Evolutionary conservation across 805 yeast genomes (phyloP).

Genomic region (Limtongozyma cylindracea): DNA sequence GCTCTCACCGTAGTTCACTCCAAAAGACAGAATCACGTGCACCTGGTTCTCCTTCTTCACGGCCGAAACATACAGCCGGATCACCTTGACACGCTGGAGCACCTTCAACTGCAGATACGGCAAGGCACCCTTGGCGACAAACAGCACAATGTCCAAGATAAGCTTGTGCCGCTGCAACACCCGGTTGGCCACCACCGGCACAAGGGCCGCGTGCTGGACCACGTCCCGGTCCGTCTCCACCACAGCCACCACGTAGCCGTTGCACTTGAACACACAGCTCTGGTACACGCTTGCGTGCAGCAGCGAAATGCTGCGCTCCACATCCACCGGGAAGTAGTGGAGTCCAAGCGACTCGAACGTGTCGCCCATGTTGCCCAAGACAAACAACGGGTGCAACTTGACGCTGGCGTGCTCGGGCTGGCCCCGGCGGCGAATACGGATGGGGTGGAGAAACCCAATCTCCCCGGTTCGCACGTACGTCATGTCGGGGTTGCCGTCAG

Average conservation of each 20-base stretch:
- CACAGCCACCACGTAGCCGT: slow-evolving; percentile 53
- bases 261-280: slow-evolving; percentile 56
- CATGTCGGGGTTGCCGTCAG: slow-evolving; percentile 33
- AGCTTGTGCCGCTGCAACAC: slow-evolving; percentile 64
- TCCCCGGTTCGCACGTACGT: slow-evolving; percentile 79
- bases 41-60: no score
- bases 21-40: slow-evolving; percentile 14
- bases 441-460: slow-evolving; percentile 58
- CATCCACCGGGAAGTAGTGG: slow-evolving; percentile 72
- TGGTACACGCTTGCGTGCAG: slow-evolving; percentile 31
- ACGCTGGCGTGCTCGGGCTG: slow-evolving; percentile 33
- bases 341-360: slow-evolving; percentile 83
- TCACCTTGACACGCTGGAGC: slow-evolving; percentile 48
- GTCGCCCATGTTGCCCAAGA: slow-evolving; percentile 61
- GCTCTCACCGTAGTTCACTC: slow-evolving; percentile 42
- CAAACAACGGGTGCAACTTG: slow-evolving; percentile 39
- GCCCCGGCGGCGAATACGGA: no score
- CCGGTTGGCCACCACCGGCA: slow-evolving; percentile 61
- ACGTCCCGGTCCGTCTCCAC: slow-evolving; percentile 34
- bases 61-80: slow-evolving; percentile 25
- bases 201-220: slow-evolving; percentile 38
- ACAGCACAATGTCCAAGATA: slow-evolving; percentile 63
- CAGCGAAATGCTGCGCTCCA: slow-evolving; percentile 26
- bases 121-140: slow-evolving; percentile 34
- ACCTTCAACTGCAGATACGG: slow-evolving; percentile 53